Evolutionary conservation across 2,329 filamentous ascomycete genomes (phyloP).

Genomic region (Stemphylium vesicarium): DNA sequence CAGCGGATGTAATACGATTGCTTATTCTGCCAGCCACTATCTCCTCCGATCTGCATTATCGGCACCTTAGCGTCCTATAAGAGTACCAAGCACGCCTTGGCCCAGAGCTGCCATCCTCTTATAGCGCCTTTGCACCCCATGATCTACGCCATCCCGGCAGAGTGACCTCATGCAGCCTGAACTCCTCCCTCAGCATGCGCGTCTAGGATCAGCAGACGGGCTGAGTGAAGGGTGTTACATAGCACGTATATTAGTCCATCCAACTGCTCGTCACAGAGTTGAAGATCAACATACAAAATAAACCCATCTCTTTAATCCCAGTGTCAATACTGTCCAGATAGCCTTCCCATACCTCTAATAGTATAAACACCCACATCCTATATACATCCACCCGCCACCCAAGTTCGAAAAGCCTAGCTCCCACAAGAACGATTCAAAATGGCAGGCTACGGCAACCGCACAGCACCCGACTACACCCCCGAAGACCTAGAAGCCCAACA

Average conservation of each 20-base stretch:
- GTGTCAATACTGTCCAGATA: too few relatives aligned
- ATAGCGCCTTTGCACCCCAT: constrained; percentile 11
- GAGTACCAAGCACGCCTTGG: constrained; percentile 32
- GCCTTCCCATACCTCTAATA: too few relatives aligned
- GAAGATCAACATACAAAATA: too few relatives aligned
- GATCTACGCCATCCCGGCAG: constrained; percentile 22
- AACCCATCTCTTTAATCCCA: too few relatives aligned
- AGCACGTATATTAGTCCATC: constrained; percentile 6
- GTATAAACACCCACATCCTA: background rate
- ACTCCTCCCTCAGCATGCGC: background rate
- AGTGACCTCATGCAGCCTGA: constrained; percentile 42
- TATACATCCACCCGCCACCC: background rate
- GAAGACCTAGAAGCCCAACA: constrained; percentile 28
- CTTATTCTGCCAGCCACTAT: background rate
- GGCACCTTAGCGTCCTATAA: constrained; percentile 11
- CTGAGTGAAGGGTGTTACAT: background rate
- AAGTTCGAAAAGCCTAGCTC: too few relatives aligned
- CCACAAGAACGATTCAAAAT: too few relatives aligned
- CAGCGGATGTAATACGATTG: background rate
- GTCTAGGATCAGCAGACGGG: background rate
- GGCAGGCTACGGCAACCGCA: constrained; percentile 49
- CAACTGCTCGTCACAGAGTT: background rate
- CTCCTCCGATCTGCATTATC: constrained; percentile 12
- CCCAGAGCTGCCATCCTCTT: constrained; percentile 26
- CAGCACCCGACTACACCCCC: constrained; percentile 25